Conservation (phyloP, 306 rosid genomes). For the Citrullus mucosospermus region DNA sequence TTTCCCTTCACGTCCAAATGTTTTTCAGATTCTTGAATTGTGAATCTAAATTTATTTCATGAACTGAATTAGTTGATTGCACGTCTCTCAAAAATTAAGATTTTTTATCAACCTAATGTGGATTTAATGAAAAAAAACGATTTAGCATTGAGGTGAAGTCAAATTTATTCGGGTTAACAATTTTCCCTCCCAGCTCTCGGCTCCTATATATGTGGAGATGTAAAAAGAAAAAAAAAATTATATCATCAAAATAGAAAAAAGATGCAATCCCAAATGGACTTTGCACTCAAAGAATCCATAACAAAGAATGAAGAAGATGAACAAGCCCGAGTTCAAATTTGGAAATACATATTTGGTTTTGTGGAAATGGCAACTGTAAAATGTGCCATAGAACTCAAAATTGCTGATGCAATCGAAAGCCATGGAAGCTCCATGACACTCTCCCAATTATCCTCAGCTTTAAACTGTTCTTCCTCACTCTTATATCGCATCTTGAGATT, state of each 20-base stretch:
- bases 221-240: not conserved
- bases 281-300: not conserved
- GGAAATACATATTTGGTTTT: slow-evolving; percentile 48
- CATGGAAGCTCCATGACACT: slow-evolving; percentile 41
- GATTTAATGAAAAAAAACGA: too few relatives aligned
- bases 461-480: slow-evolving; percentile 18
- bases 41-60: too few relatives aligned
- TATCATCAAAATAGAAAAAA: not conserved
- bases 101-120: too few relatives aligned
- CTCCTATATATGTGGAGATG: not conserved
- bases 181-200: too few relatives aligned
- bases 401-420: slow-evolving; percentile 47
- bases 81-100: too few relatives aligned
- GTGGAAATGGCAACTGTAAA: slow-evolving; percentile 39
- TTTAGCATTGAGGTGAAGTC: too few relatives aligned
- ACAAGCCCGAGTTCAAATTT: slow-evolving; percentile 18
- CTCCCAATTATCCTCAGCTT: slow-evolving; percentile 26
- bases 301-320: slow-evolving; percentile 18
- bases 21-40: too few relatives aligned
- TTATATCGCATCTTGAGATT: slow-evolving; percentile 39
- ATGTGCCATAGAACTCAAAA: slow-evolving; percentile 59
- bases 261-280: not conserved
- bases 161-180: too few relatives aligned
- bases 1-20: too few relatives aligned
- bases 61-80: too few relatives aligned